These are phyloP conservation scores for Cordia subcordata DNA, from an alignment of 257 asterid species.

Conservation along the genomic window DNA sequence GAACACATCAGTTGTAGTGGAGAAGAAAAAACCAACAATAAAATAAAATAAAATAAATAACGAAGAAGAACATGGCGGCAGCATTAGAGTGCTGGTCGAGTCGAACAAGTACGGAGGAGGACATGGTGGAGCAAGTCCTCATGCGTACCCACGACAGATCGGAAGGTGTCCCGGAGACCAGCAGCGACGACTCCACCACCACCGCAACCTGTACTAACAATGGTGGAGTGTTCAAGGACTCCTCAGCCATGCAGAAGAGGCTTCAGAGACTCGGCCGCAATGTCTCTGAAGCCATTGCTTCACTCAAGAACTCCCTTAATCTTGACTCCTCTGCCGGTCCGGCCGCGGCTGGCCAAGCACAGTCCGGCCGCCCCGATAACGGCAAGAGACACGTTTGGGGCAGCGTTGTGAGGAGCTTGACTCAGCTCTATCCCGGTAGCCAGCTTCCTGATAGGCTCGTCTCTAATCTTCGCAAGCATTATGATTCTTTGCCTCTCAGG, in stretches of 20 bases:
- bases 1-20: too few relatives aligned
- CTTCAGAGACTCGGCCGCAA: slow-evolving; percentile 80
- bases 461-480: slow-evolving; percentile 89
- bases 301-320: slow-evolving; percentile 73
- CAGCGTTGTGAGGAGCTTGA: slow-evolving; percentile 76
- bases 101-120: slow-evolving; percentile 86
- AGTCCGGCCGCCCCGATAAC: slow-evolving; percentile 35
- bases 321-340: slow-evolving; percentile 65
- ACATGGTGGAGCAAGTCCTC: slow-evolving; percentile 82
- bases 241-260: slow-evolving; percentile 74
- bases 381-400: slow-evolving; percentile 89
- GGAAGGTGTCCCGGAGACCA: slow-evolving; percentile 48
- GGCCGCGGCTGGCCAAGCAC: slow-evolving; percentile 40
- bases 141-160: slow-evolving; percentile 87
- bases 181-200: slow-evolving; percentile 29
- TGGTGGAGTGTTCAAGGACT: slow-evolving; percentile 45
- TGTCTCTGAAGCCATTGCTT: slow-evolving; percentile 90
- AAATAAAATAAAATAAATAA: not conserved
- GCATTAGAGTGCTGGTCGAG: slow-evolving; percentile 98
- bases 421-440: slow-evolving; percentile 95
- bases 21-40: too few relatives aligned
- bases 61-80: slow-evolving; percentile 79
- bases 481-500: slow-evolving; percentile 94
- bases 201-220: slow-evolving; percentile 3
- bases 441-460: slow-evolving; percentile 95